Evolutionary conservation across 495 filamentous ascomycete genomes (phyloP), one percentile per base, ranked within the genome.

Genomic region (Cercophora newfieldiana): DNA sequence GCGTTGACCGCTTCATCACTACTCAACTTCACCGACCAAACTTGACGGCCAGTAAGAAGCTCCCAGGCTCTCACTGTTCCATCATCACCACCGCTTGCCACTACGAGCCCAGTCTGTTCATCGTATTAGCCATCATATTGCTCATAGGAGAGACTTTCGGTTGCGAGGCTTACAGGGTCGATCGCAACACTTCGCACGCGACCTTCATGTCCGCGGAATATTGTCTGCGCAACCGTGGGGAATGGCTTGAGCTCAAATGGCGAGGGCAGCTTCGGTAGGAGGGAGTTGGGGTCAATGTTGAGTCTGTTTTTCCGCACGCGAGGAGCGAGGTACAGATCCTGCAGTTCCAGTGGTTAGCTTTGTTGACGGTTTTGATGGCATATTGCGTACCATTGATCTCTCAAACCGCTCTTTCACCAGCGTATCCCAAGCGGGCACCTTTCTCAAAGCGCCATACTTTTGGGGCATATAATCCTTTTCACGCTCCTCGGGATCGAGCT

Each of bases 331-430:
- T 99, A 99, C 6, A 99, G 84, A 79, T 99, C 95, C 71, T 73
- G 57, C 44, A 54, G 1, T 22, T 28, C 33, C 21, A 54, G 33
- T 26, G 21, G 57, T 24, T 58, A 58, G 24, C 29, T 68, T 14
- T 50, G 54, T 22, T 0, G 4, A 12, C 19, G 21, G 0, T 7
- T 3, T 18, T 12, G 12, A 18, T 29, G 18, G 25, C 12, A 58
- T 26, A 28, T 2, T 16, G 64, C 66, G 22, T 66, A 71, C 71
- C 69, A 99, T 79, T 74, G 93, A 97, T 69, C 95, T 83, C 75
- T 99, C 96, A 68, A 99, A 99, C 70, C 92, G 89, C 80, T 98
- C 94, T 73, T 97, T 96, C 68, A 98, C 86, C 62, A 97, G 91
- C 60, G 80, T 87, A 44, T 91, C 91, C 71, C 95, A 99, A n/a